phyloP scores from a whole-genome alignment of 495 filamentous ascomycete genomes.

The Xylona heveae region DNA sequence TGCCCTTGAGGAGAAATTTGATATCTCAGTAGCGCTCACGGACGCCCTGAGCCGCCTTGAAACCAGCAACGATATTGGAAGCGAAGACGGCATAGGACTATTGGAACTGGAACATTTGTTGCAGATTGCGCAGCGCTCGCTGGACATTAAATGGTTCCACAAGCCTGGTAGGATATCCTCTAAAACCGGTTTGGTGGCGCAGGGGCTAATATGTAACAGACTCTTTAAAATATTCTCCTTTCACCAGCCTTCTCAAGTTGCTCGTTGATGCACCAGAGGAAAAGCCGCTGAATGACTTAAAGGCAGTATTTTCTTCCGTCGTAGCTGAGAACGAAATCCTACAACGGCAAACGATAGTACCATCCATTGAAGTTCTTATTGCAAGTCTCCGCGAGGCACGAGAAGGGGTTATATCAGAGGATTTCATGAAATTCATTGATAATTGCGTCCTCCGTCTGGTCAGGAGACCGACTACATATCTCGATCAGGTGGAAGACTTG shows the following conservation, averaged over 20 bases:
- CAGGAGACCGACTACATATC: constrained; percentile 54
- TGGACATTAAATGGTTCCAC: constrained; percentile 67
- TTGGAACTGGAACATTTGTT: constrained; percentile 59
- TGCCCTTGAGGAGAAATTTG: constrained; percentile 65
- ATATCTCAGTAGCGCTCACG: constrained; percentile 56
- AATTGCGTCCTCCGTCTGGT: constrained; percentile 52
- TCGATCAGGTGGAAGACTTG: constrained; percentile 24
- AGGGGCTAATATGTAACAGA: constrained; percentile 9
- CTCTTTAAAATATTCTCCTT: constrained; percentile 35
- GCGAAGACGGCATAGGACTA: constrained; percentile 28
- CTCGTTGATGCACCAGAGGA: constrained; percentile 22
- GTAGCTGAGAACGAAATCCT: constrained; percentile 26
- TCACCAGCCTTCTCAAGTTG: constrained; percentile 37
- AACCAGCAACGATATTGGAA: constrained; percentile 14
- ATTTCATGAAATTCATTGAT: constrained; percentile 47
- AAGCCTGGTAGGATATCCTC: constrained; percentile 26
- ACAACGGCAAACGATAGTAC: constrained; percentile 17
- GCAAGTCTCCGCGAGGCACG: constrained; percentile 19
- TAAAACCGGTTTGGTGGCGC: background rate
- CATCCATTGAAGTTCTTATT: constrained; percentile 31
- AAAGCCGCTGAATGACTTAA: constrained; percentile 20
- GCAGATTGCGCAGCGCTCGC: constrained; percentile 52
- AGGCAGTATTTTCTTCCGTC: constrained; percentile 24
- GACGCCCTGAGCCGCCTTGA: constrained; percentile 34
- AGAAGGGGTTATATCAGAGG: constrained; percentile 6